A percentile compares a stretch with the other conserved stretches of the same genome.
Evolutionary conservation across 345 rosid genomes (phyloP).

Genomic region (Citrus trifoliata): DNA sequence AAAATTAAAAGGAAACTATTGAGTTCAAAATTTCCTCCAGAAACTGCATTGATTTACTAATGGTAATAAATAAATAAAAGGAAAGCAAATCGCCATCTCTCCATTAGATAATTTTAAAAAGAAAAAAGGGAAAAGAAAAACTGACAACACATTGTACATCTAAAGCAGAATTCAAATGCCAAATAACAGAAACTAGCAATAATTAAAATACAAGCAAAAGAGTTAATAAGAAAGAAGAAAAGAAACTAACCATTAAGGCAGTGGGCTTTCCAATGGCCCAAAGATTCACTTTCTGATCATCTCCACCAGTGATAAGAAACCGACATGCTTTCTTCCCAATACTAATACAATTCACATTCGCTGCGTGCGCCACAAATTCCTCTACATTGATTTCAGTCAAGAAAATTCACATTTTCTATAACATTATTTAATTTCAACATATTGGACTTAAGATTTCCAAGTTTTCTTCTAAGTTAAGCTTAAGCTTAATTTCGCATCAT

Average conservation of each 20-base stretch:
- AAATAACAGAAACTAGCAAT: neutral
- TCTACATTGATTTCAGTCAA: constrained; percentile 63
- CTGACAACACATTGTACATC: neutral
- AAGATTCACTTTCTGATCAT: constrained; percentile 86
- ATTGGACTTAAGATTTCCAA: neutral
- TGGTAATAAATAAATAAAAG: neutral
- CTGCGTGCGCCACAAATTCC: constrained; percentile 93
- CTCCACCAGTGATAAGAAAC: constrained; percentile 81
- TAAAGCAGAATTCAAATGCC: neutral
- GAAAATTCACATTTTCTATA: constrained; percentile 18
- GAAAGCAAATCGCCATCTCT: neutral
- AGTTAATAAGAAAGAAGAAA: neutral
- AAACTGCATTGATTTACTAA: neutral
- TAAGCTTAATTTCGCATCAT: constrained; percentile 5
- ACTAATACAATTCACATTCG: constrained; percentile 73
- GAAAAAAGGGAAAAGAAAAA: neutral
- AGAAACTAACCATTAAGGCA: constrained; percentile 68
- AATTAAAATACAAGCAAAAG: neutral
- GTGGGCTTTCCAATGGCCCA: constrained; percentile 91
- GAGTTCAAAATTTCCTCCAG: neutral
- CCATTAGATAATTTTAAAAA: neutral
- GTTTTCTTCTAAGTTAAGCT: neutral
- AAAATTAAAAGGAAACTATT: neutral
- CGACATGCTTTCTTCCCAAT: constrained; percentile 82
- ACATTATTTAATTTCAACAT: neutral